phyloP scores from a whole-genome alignment of 1,284 basidiomycete species.

The Apiotrichum sp. region DNA sequence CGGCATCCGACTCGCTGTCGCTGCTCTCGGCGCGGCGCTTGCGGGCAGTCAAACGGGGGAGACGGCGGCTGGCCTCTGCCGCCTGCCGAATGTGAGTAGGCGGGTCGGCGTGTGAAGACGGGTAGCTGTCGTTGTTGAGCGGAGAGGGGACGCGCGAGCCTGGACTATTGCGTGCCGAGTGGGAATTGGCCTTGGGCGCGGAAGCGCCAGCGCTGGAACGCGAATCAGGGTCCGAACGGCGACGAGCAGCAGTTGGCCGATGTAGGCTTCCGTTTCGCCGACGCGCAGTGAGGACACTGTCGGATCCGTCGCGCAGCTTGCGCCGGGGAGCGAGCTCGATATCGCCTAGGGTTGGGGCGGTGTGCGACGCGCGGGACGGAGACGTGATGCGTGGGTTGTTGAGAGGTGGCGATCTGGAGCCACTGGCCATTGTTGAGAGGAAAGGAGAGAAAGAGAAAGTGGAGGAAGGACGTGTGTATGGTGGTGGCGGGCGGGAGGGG shows the following conservation, averaged over 20 bases:
- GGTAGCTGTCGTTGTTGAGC: background rate
- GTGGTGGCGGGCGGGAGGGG: too few relatives aligned
- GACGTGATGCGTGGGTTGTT: background rate
- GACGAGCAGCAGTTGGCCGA: background rate
- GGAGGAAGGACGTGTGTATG: background rate
- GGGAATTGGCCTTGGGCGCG: too few relatives aligned
- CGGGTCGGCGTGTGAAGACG: background rate
- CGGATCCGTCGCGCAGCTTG: slow-evolving; percentile 27
- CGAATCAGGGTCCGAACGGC: background rate
- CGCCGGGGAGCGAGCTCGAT: slow-evolving; percentile 28
- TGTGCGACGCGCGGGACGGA: background rate
- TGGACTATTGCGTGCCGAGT: too few relatives aligned
- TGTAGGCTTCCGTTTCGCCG: background rate
- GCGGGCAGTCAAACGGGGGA: slow-evolving; percentile 4
- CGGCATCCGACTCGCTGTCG: background rate
- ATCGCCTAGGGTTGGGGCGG: slow-evolving; percentile 24
- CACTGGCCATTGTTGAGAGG: background rate
- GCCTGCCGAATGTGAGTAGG: background rate
- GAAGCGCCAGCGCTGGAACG: background rate
- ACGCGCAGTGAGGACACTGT: background rate
- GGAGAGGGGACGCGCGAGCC: background rate
- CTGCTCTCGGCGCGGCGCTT: background rate
- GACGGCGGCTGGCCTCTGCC: slow-evolving; percentile 9
- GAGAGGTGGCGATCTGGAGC: background rate
- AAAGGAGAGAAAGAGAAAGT: background rate